Evolutionary conservation across 2,329 filamentous ascomycete species (phyloP).

Genomic region (Pseudocercospora pini-densiflorae): DNA sequence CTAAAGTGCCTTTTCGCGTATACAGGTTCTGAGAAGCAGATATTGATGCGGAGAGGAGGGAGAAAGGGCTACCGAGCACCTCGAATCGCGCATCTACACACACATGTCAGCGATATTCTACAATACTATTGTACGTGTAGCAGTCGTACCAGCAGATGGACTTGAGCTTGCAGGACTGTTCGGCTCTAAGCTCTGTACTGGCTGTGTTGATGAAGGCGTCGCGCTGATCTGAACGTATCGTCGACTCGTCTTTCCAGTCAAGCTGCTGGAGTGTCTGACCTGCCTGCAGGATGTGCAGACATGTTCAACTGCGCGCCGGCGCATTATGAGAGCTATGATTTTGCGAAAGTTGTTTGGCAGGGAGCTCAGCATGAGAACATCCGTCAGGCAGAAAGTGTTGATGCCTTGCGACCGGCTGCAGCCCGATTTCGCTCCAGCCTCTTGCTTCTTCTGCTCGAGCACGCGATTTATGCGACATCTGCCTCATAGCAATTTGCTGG

Average conservation of each 20-base stretch:
- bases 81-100: slow-evolving; percentile 87
- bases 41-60: slow-evolving; percentile 88
- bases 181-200: slow-evolving; percentile 43
- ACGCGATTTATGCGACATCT: background rate
- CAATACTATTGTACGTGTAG: background rate
- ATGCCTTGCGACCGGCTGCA: background rate
- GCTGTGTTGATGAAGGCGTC: slow-evolving; percentile 47
- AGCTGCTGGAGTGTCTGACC: slow-evolving; percentile 18
- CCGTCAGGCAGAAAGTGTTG: background rate
- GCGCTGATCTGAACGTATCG: slow-evolving; percentile 53
- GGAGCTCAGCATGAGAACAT: background rate
- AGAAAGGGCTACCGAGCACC: slow-evolving; percentile 88
- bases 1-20: slow-evolving; percentile 87
- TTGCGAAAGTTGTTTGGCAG: background rate
- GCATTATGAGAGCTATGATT: slow-evolving; percentile 31
- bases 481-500: background rate
- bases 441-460: background rate
- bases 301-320: slow-evolving; percentile 35
- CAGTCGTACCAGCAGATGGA: slow-evolving; percentile 26
- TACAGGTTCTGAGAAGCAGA: slow-evolving; percentile 94
- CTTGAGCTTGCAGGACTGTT: slow-evolving; percentile 22
- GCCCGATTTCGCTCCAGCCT: background rate
- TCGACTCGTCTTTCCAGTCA: slow-evolving; percentile 22
- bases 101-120: background rate
- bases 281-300: slow-evolving; percentile 35